Evolutionary conservation across 805 yeast species (phyloP), one percentile per base, ranked within the genome.

Genomic region (Cephaloascus albidus): DNA sequence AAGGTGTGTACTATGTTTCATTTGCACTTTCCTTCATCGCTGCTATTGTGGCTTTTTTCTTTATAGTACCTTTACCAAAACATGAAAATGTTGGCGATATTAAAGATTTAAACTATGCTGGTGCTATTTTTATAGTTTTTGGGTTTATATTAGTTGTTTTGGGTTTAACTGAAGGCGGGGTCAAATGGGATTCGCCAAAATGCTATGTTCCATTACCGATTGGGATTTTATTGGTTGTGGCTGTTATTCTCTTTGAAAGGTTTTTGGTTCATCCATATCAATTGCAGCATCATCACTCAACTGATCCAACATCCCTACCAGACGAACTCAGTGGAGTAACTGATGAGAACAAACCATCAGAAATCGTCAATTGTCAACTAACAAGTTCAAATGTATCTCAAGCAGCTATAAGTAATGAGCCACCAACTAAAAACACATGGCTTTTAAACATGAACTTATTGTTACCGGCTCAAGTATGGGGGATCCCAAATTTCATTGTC

Each of bases 151-250:
- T 70, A 30, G 44, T 68, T 2, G 67, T 69, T 20, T 54, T 64
- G 8, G 77, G 73, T 0, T 52, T 70, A 36, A 68, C 71, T 0
- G 66, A 68, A 44, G 73, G 70, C 18, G 74, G 74, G 18, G 58
- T 56, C 4, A 49, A 51, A 1, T 71, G 76, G 75, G 51, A 52
- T 3, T 40, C 54, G 1, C 65, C 74, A 1, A 48, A 53, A 15
- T 63, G 66, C 1, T 68, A 68, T 43, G 68, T 66, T 14, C 60
- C 74, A 0, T 42, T 70, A 1, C 51, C 62, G 2, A 41, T 70
- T 38, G 75, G 74, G 1, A 37, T 60, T 10, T 18, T 63, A 3
- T 38, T 61, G n/a, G 36, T 64, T 3, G 15, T 53, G 4, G 23
- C 38, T 4, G 56, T 51, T 32, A 45, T 58, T 20, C 17, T 53